These are phyloP conservation scores for Colletotrichum sp. DNA, from an alignment of 2,329 filamentous ascomycete genomes.

Conservation along the genomic window DNA sequence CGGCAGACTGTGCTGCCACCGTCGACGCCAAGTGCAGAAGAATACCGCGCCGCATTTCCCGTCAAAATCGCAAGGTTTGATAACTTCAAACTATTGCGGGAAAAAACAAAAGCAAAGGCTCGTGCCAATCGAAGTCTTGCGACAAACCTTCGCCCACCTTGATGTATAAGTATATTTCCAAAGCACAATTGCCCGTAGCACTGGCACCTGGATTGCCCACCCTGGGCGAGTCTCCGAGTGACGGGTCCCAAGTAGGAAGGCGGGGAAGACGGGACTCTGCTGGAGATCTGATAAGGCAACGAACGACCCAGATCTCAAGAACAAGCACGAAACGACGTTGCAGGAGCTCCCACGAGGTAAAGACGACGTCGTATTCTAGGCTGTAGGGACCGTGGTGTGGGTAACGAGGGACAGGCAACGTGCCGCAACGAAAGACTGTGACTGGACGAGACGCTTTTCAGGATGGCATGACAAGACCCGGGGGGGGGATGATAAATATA, in stretches of 20 bases:
- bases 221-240: background rate
- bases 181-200: background rate
- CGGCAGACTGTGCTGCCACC: conserved; percentile 16
- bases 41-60: background rate
- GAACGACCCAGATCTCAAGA: background rate
- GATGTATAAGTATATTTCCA: background rate
- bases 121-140: background rate
- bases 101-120: background rate
- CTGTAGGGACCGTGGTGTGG: background rate
- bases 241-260: background rate
- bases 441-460: conserved; percentile 1
- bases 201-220: background rate
- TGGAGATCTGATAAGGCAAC: background rate
- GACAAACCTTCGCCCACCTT: background rate
- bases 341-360: conserved; percentile 8
- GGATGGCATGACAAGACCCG: background rate
- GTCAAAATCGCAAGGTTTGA: background rate
- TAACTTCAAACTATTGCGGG: background rate
- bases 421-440: conserved; percentile 5
- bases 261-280: background rate
- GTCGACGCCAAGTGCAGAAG: conserved; percentile 5
- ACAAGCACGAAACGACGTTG: background rate
- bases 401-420: conserved; percentile 12
- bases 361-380: background rate
- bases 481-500: background rate